phyloP scores from a whole-genome alignment of 192 early-diverging fungal species.

The Geosiphon pyriformis region DNA sequence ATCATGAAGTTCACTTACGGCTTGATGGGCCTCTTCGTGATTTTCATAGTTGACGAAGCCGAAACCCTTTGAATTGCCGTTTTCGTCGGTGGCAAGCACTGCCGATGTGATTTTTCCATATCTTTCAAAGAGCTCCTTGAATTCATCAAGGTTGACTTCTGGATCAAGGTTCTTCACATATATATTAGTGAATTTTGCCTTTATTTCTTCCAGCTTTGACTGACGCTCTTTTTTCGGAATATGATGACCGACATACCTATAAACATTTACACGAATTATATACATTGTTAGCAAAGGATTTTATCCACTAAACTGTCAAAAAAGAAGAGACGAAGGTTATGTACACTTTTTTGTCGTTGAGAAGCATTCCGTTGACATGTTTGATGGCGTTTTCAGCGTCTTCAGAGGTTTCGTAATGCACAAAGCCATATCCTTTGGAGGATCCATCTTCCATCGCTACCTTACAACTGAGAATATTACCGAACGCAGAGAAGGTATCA shows the following conservation, averaged over 20 bases:
- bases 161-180: slow-evolving; percentile 94
- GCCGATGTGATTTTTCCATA: slow-evolving; percentile 84
- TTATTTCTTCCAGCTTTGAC: slow-evolving; percentile 81
- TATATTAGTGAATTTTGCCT: slow-evolving; percentile 94
- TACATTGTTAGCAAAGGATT: too few species aligned
- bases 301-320: too few species aligned
- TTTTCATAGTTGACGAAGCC: slow-evolving; percentile 96
- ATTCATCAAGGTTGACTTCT: slow-evolving; percentile 73
- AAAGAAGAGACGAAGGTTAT: too few species aligned
- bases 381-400: slow-evolving; percentile 93
- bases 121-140: slow-evolving; percentile 69
- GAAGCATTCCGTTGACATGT: slow-evolving; percentile 98
- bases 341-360: slow-evolving; percentile 98
- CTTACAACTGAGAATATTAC: slow-evolving; percentile 96
- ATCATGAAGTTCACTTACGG: slow-evolving; percentile 91
- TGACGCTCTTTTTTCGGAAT: slow-evolving; percentile 89
- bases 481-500: slow-evolving; percentile 98
- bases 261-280: too few species aligned
- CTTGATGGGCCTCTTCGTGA: slow-evolving; percentile 82
- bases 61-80: slow-evolving; percentile 85
- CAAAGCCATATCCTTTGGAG: slow-evolving; percentile 96
- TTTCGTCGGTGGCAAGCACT: slow-evolving; percentile 67
- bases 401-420: slow-evolving; percentile 95
- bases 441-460: slow-evolving; percentile 80
- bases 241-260: slow-evolving; percentile 83